A percentile compares a stretch with the other conserved stretches of the same genome.
Conservation (phyloP, 2,329 filamentous ascomycete species). For the Ophiostoma montium region DNA sequence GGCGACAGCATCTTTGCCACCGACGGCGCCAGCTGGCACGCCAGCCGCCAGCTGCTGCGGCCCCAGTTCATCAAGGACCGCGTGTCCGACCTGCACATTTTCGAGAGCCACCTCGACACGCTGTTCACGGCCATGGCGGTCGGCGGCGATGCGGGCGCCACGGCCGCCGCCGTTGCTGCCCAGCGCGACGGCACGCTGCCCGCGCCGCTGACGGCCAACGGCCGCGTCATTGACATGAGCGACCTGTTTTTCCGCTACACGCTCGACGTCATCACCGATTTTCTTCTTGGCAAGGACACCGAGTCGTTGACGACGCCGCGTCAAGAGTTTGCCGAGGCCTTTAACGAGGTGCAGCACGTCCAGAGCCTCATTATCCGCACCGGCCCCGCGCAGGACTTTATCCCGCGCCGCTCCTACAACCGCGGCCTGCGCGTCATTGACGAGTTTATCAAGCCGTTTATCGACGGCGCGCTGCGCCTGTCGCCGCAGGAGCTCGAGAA, state of each 20-base stretch:
- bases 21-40: conserved; percentile 67
- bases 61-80: conserved; percentile 81
- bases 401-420: conserved; percentile 54
- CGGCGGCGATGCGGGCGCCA: conserved; percentile 41
- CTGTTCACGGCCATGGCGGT: conserved; percentile 56
- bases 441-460: conserved; percentile 62
- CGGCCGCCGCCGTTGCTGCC: conserved; percentile 41
- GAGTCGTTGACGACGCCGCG: conserved; percentile 44
- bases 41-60: conserved; percentile 64
- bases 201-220: conserved; percentile 45
- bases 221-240: conserved; percentile 53
- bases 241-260: conserved; percentile 76
- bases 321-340: conserved; percentile 64
- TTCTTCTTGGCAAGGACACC: conserved; percentile 66
- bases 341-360: conserved; percentile 62
- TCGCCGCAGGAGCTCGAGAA: conserved; percentile 60
- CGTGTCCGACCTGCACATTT: conserved; percentile 65
- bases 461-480: conserved; percentile 57
- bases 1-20: conserved; percentile 69
- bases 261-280: conserved; percentile 75
- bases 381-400: conserved; percentile 45
- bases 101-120: conserved; percentile 63
- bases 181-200: conserved; percentile 41
- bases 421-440: conserved; percentile 54
- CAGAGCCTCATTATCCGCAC: conserved; percentile 54